A percentile compares a stretch with the other conserved stretches of the same genome.
Evolutionary conservation across 352 stramenopile genomes (phyloP).

Genomic region (Albugo candida): DNA sequence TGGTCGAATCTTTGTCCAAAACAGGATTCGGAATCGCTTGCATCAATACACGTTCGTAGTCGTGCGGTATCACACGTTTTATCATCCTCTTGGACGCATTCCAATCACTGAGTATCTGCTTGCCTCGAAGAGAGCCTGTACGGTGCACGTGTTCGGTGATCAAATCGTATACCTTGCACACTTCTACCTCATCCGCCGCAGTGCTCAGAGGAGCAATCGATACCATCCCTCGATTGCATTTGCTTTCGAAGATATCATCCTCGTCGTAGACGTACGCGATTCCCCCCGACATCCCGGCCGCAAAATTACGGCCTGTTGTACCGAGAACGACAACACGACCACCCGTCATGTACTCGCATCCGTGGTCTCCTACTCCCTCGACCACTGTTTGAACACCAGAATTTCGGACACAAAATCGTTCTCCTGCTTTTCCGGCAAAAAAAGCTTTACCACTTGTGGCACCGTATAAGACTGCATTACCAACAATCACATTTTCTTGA

Average conservation of each 20-base stretch:
- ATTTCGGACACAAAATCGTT: constrained; percentile 95
- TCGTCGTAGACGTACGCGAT: constrained; percentile 94
- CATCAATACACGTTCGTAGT: constrained; percentile 43
- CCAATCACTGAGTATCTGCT: constrained; percentile 83
- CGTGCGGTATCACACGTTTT: constrained; percentile 40
- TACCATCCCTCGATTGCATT: constrained; percentile 95
- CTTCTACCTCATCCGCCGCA: constrained; percentile 41
- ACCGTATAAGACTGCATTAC: constrained; percentile 90
- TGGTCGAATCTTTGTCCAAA: too few species aligned
- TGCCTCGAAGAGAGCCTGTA: constrained; percentile 73
- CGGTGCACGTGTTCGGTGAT: constrained; percentile 78
- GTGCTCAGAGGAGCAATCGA: constrained; percentile 41
- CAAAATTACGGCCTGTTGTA: constrained; percentile 90
- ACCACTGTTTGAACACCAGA: constrained; percentile 89
- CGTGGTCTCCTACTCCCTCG: constrained; percentile 91
- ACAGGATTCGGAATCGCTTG: constrained; percentile 2
- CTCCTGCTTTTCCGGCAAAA: constrained; percentile 88
- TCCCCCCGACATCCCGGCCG: constrained; percentile 89
- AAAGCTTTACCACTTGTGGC: constrained; percentile 88
- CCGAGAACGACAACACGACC: constrained; percentile 85
- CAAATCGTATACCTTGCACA: constrained; percentile 68
- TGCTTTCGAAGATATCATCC: constrained; percentile 75
- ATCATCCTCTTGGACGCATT: constrained; percentile 34
- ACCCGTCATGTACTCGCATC: constrained; percentile 98
- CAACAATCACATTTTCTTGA: constrained; percentile 82